Evolutionary conservation across 306 rosid genomes (phyloP).

Genomic region (Phaseolus lunatus): DNA sequence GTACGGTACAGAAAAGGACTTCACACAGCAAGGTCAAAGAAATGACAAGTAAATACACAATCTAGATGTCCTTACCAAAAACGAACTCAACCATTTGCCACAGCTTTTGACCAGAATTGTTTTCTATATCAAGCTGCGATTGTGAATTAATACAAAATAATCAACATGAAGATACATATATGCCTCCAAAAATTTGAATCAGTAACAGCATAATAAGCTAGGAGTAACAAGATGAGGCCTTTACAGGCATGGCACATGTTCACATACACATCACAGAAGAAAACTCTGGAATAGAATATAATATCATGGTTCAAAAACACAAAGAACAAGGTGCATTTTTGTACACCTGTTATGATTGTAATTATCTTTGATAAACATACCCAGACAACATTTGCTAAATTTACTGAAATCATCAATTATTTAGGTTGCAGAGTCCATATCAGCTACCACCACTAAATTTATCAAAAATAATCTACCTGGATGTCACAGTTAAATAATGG

Average conservation of each 20-base stretch:
- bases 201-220: slow-evolving; percentile 1
- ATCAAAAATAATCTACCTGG: slow-evolving; percentile 5
- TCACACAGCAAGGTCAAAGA: slow-evolving; percentile 16
- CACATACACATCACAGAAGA: not conserved
- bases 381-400: slow-evolving; percentile 10
- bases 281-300: not conserved
- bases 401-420: slow-evolving; percentile 7
- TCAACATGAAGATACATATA: slow-evolving; percentile 27
- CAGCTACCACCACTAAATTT: slow-evolving; percentile 20
- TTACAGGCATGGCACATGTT: not conserved
- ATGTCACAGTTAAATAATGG: slow-evolving; percentile 5
- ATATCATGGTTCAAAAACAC: slow-evolving; percentile 24
- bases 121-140: slow-evolving; percentile 88
- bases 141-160: slow-evolving; percentile 39
- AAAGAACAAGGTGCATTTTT: slow-evolving; percentile 5
- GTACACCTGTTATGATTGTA: not conserved
- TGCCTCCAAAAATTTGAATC: slow-evolving; percentile 27
- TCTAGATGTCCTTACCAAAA: slow-evolving; percentile 71
- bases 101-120: slow-evolving; percentile 73
- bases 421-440: slow-evolving; percentile 4
- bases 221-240: slow-evolving; percentile 26
- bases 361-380: not conserved
- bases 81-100: slow-evolving; percentile 90
- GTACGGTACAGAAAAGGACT: slow-evolving; percentile 8
- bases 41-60: slow-evolving; percentile 17